A percentile compares a stretch with the other conserved stretches of the same genome.
Evolutionary conservation across 2,329 filamentous ascomycete species (phyloP).

Genomic region (Aureobasidium sp.): DNA sequence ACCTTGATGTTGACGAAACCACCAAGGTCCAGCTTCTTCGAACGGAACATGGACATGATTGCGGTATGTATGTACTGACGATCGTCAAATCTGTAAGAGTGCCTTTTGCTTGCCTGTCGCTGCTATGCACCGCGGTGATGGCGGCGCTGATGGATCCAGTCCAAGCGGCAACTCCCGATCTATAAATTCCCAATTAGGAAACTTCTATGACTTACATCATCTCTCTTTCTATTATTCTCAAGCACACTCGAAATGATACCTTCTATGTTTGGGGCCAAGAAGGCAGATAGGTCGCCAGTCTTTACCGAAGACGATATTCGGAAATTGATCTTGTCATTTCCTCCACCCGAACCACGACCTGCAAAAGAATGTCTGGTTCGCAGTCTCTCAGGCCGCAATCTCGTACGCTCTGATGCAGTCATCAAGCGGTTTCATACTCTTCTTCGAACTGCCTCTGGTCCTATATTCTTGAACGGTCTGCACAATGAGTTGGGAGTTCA

Average conservation of each 20-base stretch:
- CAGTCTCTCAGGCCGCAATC: conserved; percentile 9
- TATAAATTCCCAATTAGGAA: conserved; percentile 9
- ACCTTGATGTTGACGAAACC: conserved; percentile 80
- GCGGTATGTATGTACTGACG: background rate
- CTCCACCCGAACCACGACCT: conserved; percentile 6
- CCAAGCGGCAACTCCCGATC: background rate
- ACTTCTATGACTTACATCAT: conserved; percentile 1
- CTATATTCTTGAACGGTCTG: background rate
- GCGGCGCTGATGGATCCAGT: conserved; percentile 1
- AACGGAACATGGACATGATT: conserved; percentile 60
- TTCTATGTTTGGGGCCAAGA: background rate
- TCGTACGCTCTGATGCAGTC: conserved; percentile 10
- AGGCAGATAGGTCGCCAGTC: background rate
- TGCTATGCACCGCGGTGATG: background rate
- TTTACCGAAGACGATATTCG: conserved; percentile 12
- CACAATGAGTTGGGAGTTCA: conserved; percentile 8
- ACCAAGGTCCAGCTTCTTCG: conserved; percentile 83
- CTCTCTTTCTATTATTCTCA: background rate
- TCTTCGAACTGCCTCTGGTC: background rate
- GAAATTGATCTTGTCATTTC: conserved; percentile 6
- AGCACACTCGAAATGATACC: background rate
- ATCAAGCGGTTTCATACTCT: conserved; percentile 10
- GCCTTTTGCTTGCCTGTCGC: background rate
- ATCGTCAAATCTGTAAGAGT: background rate
- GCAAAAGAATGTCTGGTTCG: conserved; percentile 6